A percentile compares a stretch with the other conserved stretches of the same genome.
Evolutionary conservation across 225 moss, liverwort and hornwort species (phyloP).

Genomic region (Lunularia cruciata): DNA sequence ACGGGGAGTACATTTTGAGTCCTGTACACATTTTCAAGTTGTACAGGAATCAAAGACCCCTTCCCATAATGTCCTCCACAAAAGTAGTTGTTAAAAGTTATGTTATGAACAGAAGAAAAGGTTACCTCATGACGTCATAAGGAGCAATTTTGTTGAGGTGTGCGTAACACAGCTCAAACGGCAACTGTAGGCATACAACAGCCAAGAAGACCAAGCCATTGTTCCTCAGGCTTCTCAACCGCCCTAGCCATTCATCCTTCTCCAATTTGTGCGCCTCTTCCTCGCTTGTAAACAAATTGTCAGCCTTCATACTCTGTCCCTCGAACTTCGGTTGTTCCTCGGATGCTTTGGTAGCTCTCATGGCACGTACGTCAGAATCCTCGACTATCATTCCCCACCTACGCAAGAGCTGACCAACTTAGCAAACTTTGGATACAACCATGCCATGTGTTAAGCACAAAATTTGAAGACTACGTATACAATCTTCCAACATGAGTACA

Average conservation of each 20-base stretch:
- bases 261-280: slow-evolving; percentile 36
- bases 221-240: slow-evolving; percentile 66
- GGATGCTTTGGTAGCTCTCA: slow-evolving; percentile 6
- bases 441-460: no score
- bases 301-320: not conserved
- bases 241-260: slow-evolving; percentile 67
- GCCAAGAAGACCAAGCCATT: slow-evolving; percentile 60
- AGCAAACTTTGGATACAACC: no score
- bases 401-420: not conserved
- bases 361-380: slow-evolving; percentile 34
- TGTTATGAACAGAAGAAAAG: slow-evolving; percentile 5
- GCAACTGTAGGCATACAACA: slow-evolving; percentile 73
- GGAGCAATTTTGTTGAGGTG: slow-evolving; percentile 50
- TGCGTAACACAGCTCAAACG: slow-evolving; percentile 62
- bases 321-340: not conserved
- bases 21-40: no score
- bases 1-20: no score
- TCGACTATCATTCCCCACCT: slow-evolving; percentile 49
- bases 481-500: no score
- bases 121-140: slow-evolving; percentile 34
- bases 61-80: no score
- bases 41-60: no score
- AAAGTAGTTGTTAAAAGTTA: no score
- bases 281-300: slow-evolving; percentile 6
- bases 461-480: no score